A percentile compares a stretch with the other conserved stretches of the same genome.
Evolutionary conservation across 495 filamentous ascomycete species (phyloP).

Genomic region (Lophiostoma macrostomum): DNA sequence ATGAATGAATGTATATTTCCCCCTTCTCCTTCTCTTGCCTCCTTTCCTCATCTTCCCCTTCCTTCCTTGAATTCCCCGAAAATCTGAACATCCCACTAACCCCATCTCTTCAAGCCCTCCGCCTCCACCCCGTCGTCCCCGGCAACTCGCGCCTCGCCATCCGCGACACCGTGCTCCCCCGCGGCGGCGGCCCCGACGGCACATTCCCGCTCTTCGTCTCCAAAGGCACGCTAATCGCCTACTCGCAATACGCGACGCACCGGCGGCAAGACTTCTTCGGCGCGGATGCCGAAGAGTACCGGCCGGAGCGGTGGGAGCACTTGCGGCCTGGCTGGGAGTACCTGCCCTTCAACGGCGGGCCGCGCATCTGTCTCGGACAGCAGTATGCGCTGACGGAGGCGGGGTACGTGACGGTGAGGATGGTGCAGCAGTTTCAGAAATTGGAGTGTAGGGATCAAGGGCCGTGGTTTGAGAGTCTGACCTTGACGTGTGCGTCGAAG

Average conservation of each 20-base stretch:
- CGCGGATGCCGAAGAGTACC: slow-evolving; percentile 39
- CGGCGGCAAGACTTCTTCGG: slow-evolving; percentile 52
- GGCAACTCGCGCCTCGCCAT: slow-evolving; percentile 49
- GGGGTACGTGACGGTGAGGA: slow-evolving; percentile 36
- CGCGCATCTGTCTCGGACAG: slow-evolving; percentile 42
- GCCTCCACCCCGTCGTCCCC: slow-evolving; percentile 52
- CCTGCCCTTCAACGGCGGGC: slow-evolving; percentile 44
- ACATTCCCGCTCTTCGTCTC: slow-evolving; percentile 42
- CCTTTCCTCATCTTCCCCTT: slow-evolving; percentile 9
- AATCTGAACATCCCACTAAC: slow-evolving; percentile 38
- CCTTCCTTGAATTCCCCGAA: slow-evolving; percentile 39
- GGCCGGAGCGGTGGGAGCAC: slow-evolving; percentile 41
- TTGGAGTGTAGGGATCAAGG: slow-evolving; percentile 40
- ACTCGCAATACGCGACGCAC: slow-evolving; percentile 52
- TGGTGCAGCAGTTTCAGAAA: slow-evolving; percentile 46
- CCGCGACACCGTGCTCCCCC: slow-evolving; percentile 47
- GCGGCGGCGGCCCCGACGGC: slow-evolving; percentile 38
- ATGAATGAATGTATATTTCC: slow-evolving; percentile 35
- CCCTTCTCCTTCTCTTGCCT: not conserved
- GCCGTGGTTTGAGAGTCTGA: slow-evolving; percentile 29
- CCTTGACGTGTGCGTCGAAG: slow-evolving; percentile 35
- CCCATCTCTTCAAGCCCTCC: slow-evolving; percentile 42
- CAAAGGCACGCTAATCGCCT: slow-evolving; percentile 46
- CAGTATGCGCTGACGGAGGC: slow-evolving; percentile 44
- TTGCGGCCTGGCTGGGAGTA: slow-evolving; percentile 42